These are phyloP conservation scores for Tetrastigma voinierianum DNA, from an alignment of 164 flowering plant species.

Conservation along the genomic window DNA sequence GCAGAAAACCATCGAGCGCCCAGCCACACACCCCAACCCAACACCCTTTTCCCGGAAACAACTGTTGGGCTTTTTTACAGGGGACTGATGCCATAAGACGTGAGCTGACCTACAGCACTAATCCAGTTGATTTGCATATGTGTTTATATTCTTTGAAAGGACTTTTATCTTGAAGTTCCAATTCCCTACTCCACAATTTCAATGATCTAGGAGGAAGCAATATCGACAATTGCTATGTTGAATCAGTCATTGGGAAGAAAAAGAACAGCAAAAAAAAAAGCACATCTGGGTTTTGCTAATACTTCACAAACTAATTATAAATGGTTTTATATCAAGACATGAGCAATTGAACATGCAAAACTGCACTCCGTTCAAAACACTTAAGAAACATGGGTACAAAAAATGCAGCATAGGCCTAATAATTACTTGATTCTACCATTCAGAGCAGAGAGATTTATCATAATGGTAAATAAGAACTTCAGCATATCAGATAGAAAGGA, in stretches of 20 bases:
- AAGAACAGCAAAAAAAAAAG: too few relatives aligned
- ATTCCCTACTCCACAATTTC: constrained; percentile 46
- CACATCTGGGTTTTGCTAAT: too few relatives aligned
- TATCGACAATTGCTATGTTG: background rate
- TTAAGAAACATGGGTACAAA: background rate
- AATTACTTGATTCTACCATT: background rate
- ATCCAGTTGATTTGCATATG: constrained; percentile 95
- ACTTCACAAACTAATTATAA: too few relatives aligned
- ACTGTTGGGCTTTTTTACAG: constrained; percentile 66
- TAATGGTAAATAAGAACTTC: background rate
- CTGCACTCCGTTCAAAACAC: too few relatives aligned
- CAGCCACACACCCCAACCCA: constrained; percentile 91
- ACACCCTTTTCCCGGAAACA: constrained; percentile 64
- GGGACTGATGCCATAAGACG: constrained; percentile 74
- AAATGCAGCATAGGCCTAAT: background rate
- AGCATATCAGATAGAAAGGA: background rate
- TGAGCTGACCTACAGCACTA: constrained; percentile 98
- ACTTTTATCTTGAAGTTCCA: constrained; percentile 57
- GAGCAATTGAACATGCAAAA: too few relatives aligned
- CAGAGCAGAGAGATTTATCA: background rate
- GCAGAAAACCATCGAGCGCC: constrained; percentile 93
- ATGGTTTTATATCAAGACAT: too few relatives aligned
- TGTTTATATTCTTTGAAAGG: constrained; percentile 78
- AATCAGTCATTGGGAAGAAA: too few relatives aligned
- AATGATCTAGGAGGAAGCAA: constrained; percentile 34